Conservation (phyloP, 805 yeast genomes). For the Clavispora santaluciae region DNA sequence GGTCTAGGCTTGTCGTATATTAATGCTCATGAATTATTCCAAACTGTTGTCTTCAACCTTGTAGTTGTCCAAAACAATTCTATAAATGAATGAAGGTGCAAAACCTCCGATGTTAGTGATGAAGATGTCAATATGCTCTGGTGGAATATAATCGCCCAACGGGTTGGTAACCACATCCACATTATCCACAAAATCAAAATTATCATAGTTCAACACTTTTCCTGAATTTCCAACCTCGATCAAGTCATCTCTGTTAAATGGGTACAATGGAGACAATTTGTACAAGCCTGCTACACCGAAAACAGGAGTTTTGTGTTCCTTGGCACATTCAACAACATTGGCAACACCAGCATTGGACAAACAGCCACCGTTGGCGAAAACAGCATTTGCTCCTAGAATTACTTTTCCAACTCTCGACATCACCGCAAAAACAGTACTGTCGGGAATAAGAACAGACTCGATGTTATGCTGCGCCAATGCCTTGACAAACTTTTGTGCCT, state of each 20-base stretch:
- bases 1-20: conserved; percentile 1
- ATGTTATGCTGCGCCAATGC: conserved; percentile 79
- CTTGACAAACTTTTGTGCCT: conserved; percentile 76
- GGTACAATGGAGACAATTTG: conserved; percentile 89
- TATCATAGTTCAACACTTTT: conserved; percentile 75
- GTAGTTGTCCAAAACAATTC: conserved; percentile 92
- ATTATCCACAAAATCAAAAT: conserved; percentile 61
- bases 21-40: conserved; percentile 7
- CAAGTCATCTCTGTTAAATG: conserved; percentile 76
- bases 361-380: conserved; percentile 95
- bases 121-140: conserved; percentile 90
- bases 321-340: conserved; percentile 92
- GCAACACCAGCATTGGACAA: conserved; percentile 87
- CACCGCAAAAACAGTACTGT: conserved; percentile 86
- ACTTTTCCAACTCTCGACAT: conserved; percentile 98
- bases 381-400: conserved; percentile 85
- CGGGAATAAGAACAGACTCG: conserved; percentile 89
- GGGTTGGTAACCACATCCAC: conserved; percentile 81
- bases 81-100: conserved; percentile 92
- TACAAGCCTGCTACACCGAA: conserved; percentile 92
- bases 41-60: conserved; percentile 70
- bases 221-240: conserved; percentile 93
- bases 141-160: conserved; percentile 82
- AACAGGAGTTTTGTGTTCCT: conserved; percentile 93
- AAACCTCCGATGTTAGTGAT: conserved; percentile 95